Conservation (phyloP, 192 early-diverging fungal species). For the Pecoramyces ruminantium region DNA sequence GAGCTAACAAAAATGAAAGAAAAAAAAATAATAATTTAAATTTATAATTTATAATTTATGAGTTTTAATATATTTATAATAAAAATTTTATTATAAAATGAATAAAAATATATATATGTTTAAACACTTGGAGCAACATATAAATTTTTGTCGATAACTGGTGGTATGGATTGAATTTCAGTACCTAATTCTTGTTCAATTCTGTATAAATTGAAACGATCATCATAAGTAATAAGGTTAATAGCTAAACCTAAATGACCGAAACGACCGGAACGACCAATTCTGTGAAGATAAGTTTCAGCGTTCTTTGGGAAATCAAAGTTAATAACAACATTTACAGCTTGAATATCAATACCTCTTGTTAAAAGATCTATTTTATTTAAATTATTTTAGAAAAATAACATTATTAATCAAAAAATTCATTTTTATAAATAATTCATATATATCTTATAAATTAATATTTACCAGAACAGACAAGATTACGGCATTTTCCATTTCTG, state of each 20-base stretch:
- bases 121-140: not conserved
- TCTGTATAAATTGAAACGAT: slow-evolving; percentile 91
- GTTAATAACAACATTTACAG: slow-evolving; percentile 99
- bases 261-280: slow-evolving; percentile 92
- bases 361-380: slow-evolving; percentile 65
- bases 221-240: slow-evolving; percentile 96
- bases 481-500: slow-evolving; percentile 90
- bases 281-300: slow-evolving; percentile 96
- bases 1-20: not conserved
- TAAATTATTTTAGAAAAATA: not conserved
- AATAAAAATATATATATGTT: not conserved
- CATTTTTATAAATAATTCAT: too few species aligned
- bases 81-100: not conserved
- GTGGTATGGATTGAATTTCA: slow-evolving; percentile 94
- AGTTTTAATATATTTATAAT: not conserved
- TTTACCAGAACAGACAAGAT: slow-evolving; percentile 85
- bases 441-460: not conserved
- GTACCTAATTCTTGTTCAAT: slow-evolving; percentile 98
- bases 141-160: slow-evolving; percentile 70
- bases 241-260: slow-evolving; percentile 93
- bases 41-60: not conserved
- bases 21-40: not conserved
- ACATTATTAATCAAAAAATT: too few species aligned
- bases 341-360: slow-evolving; percentile 98
- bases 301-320: slow-evolving; percentile 99